Conservation (phyloP, 2,329 filamentous ascomycete species). For the Zymoseptoria brevis region DNA sequence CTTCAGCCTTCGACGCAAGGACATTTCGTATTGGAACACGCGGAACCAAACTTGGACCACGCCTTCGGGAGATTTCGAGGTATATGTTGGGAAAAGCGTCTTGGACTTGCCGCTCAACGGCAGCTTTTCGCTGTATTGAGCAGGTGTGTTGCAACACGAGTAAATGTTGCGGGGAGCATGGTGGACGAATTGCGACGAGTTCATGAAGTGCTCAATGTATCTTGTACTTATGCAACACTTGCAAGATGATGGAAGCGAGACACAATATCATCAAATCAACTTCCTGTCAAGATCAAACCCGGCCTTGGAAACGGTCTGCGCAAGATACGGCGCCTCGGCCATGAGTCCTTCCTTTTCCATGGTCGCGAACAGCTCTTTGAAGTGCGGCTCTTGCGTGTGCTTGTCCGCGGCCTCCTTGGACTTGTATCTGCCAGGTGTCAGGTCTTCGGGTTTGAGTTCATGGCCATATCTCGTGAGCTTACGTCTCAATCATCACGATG, state of each 20-base stretch:
- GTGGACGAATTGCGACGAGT: no score
- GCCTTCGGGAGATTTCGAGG: conserved; percentile 35
- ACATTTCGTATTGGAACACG: conserved; percentile 45
- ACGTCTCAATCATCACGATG: conserved; percentile 18
- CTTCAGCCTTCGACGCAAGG: conserved; percentile 35
- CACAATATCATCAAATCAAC: conserved; percentile 4
- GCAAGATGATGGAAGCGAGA: neutral
- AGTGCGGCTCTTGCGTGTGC: conserved; percentile 15
- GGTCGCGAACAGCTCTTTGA: conserved; percentile 12
- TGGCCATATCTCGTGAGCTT: neutral
- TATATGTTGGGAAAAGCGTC: conserved; percentile 40
- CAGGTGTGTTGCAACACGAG: neutral
- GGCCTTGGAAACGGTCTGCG: conserved; percentile 15
- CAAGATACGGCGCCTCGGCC: conserved; percentile 14
- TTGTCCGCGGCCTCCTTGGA: conserved; percentile 12
- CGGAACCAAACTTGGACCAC: conserved; percentile 44
- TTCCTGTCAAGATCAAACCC: conserved; percentile 18
- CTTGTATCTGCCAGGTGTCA: conserved; percentile 9
- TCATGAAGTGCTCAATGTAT: no score
- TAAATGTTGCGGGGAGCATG: no score
- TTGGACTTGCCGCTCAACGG: conserved; percentile 26
- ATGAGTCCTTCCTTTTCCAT: conserved; percentile 16
- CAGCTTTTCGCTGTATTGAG: conserved; percentile 11
- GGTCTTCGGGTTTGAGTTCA: neutral
- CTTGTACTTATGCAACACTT: neutral